phyloP scores from a whole-genome alignment of 257 asterid species.

The Primulina huaijiensis region DNA sequence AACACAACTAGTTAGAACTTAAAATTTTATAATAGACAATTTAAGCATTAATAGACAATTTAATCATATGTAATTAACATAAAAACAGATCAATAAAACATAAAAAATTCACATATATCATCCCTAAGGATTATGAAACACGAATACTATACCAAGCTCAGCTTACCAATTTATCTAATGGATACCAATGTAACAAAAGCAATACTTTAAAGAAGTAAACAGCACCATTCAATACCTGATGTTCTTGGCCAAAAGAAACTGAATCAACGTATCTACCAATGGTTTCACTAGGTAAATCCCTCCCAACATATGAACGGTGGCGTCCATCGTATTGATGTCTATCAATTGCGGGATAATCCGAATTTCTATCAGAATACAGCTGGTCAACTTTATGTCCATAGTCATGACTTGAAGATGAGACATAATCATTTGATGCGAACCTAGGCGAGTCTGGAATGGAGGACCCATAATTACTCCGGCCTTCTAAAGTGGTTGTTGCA shows the following conservation, averaged over 20 bases:
- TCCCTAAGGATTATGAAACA: not conserved
- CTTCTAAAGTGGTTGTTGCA: conserved; percentile 59
- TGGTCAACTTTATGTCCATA: conserved; percentile 74
- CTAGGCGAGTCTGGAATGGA: conserved; percentile 70
- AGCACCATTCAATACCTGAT: conserved; percentile 56
- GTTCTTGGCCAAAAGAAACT: conserved; percentile 57
- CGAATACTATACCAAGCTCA: not conserved
- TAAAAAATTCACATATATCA: not conserved
- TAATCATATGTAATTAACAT: not conserved
- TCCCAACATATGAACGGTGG: conserved; percentile 58
- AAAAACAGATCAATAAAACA: not conserved
- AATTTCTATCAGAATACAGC: conserved; percentile 60
- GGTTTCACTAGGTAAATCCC: conserved; percentile 71
- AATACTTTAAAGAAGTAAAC: conserved; percentile 12
- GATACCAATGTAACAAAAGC: not conserved
- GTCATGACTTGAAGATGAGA: conserved; percentile 61
- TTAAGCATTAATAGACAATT: too few species aligned
- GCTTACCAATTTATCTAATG: not conserved
- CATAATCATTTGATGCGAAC: conserved; percentile 56
- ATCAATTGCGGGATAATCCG: conserved; percentile 71
- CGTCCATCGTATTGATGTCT: conserved; percentile 72
- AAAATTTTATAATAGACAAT: too few species aligned
- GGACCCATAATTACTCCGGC: conserved; percentile 64
- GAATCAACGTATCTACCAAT: conserved; percentile 65
- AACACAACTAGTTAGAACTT: conserved; percentile 1